Conservation (phyloP, 352 stramenopile genomes). For the Phytophthora foliorum region DNA sequence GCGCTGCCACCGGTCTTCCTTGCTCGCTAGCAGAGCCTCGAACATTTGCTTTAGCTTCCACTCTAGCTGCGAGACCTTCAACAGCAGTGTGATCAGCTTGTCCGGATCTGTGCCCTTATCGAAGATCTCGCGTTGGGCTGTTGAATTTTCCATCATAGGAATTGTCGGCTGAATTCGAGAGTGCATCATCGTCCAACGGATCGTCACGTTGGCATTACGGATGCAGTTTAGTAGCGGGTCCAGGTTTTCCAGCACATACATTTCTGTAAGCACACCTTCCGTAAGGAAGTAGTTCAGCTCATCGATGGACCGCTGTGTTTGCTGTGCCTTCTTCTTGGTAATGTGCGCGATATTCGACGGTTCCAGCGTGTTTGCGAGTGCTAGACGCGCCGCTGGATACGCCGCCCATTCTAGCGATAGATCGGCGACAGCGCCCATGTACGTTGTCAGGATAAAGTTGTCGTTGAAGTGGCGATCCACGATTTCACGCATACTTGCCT, state of each 20-base stretch:
- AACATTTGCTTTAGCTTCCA: conserved; percentile 97
- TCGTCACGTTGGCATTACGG: conserved; percentile 93
- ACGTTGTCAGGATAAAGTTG: conserved; percentile 97
- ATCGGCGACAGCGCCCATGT: conserved; percentile 95
- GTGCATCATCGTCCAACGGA: conserved; percentile 96
- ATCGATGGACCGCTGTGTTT: conserved; percentile 88
- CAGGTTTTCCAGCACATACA: conserved; percentile 95
- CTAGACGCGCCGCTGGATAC: conserved; percentile 90
- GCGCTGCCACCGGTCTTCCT: conserved; percentile 92
- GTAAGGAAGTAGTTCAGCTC: conserved; percentile 93
- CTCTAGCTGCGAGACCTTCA: conserved; percentile 95
- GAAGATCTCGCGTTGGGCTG: conserved; percentile 85
- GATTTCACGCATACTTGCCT: conserved; percentile 94
- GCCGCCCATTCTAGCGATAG: conserved; percentile 93
- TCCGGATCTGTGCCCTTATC: conserved; percentile 85
- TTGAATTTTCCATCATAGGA: conserved; percentile 89
- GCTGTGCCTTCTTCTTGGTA: conserved; percentile 88
- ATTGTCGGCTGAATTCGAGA: conserved; percentile 90
- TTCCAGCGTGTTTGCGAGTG: conserved; percentile 92
- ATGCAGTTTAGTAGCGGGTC: conserved; percentile 93
- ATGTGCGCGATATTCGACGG: conserved; percentile 91
- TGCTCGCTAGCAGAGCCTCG: conserved; percentile 87
- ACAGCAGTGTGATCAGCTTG: conserved; percentile 91
- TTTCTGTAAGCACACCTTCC: conserved; percentile 93
- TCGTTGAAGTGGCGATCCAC: conserved; percentile 97